These are phyloP conservation scores for Penicillium ochrochloron DNA, from an alignment of 495 filamentous ascomycete species.

Conservation along the genomic window DNA sequence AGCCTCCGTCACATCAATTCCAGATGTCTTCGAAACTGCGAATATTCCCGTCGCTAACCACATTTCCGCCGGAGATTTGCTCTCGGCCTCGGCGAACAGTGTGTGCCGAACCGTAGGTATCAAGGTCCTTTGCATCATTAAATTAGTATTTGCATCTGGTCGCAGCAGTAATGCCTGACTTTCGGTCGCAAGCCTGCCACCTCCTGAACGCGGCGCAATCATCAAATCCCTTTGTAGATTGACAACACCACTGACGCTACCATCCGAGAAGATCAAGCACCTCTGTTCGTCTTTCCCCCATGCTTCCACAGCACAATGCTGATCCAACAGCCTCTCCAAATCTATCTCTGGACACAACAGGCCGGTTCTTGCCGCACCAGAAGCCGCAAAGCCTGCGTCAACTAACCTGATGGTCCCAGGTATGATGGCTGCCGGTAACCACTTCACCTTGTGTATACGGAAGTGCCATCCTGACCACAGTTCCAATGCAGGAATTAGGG, in stretches of 20 bases:
- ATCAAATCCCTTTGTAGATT: constrained; percentile 14
- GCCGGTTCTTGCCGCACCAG: background rate
- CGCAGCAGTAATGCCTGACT: background rate
- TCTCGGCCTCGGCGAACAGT: background rate
- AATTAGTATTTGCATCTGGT: constrained; percentile 14
- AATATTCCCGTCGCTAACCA: constrained; percentile 13
- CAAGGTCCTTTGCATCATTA: constrained; percentile 13
- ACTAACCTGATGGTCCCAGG: background rate
- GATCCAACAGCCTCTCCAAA: background rate
- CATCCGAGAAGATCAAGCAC: constrained; percentile 10
- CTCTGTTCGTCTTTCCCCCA: constrained; percentile 14
- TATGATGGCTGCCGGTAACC: background rate
- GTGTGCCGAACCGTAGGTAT: constrained; percentile 12
- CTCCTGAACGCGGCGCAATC: constrained; percentile 4
- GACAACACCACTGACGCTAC: constrained; percentile 12
- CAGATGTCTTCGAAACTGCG: constrained; percentile 12
- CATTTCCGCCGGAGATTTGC: background rate
- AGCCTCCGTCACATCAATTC: constrained; percentile 3
- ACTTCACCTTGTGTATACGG: constrained; percentile 11
- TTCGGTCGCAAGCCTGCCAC: constrained; percentile 4
- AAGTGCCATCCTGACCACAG: constrained; percentile 13
- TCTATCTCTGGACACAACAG: background rate
- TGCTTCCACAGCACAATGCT: constrained; percentile 1
- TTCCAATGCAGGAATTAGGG: constrained; percentile 10
- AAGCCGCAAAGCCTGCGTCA: background rate